Percentiles rank a stretch among this genome's conserved stretches.
Conservation (phyloP, 495 filamentous ascomycete genomes). For the Penicillium taxi region DNA sequence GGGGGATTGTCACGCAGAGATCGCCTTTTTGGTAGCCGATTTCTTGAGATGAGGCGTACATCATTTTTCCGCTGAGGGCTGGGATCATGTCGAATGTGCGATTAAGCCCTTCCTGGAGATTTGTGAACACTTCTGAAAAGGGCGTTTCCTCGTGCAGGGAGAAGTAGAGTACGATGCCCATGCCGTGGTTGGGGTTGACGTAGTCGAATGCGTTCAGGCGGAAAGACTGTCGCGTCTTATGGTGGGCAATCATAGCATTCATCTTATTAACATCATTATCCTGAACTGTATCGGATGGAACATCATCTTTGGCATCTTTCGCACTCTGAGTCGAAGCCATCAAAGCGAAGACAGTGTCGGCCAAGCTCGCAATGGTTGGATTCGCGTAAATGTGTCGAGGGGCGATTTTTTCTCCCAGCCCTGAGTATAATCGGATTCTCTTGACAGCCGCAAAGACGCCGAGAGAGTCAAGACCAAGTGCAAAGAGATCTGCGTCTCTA, state of each 20-base stretch:
- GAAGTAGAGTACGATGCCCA: constrained; percentile 6
- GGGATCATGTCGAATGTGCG: constrained; percentile 6
- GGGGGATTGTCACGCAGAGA: constrained; percentile 6
- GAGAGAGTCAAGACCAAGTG: too few species aligned
- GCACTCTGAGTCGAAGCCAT: too few species aligned
- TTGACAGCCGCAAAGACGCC: too few species aligned
- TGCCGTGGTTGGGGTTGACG: constrained; percentile 7
- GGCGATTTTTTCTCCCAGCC: too few species aligned
- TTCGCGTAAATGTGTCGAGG: too few species aligned
- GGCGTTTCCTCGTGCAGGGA: constrained; percentile 5
- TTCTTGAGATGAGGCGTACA: constrained; percentile 4
- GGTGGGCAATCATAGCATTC: constrained; percentile 1
- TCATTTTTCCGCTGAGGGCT: constrained; percentile 9
- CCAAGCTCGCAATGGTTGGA: too few species aligned
- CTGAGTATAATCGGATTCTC: too few species aligned
- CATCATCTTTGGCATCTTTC: too few species aligned
- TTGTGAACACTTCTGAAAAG: constrained; percentile 2
- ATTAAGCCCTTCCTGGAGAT: constrained; percentile 5
- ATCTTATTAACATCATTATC: too few species aligned
- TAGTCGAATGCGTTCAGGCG: constrained; percentile 5
- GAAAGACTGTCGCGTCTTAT: constrained; percentile 4
- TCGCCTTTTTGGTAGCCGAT: constrained; percentile 7
- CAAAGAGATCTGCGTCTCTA: too few species aligned
- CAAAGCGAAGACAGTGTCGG: too few species aligned
- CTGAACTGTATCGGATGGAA: too few species aligned